Evolutionary conservation across 345 rosid species (phyloP).

Genomic region (Linum tenue): DNA sequence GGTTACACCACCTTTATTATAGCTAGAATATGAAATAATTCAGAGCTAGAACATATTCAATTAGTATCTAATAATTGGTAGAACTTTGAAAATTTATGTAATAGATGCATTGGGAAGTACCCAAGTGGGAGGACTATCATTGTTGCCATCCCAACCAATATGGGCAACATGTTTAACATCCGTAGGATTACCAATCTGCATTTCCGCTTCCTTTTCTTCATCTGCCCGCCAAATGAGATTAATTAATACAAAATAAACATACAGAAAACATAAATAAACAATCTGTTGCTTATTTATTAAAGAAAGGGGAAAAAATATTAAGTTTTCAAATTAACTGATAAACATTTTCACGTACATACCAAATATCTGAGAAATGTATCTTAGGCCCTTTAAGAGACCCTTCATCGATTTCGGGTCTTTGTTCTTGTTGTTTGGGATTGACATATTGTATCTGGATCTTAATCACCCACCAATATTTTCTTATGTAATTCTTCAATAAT

Average conservation of each 20-base stretch:
- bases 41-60: background rate
- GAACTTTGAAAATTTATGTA: too few relatives aligned
- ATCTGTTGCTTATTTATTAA: too few relatives aligned
- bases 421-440: background rate
- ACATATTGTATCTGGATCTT: background rate
- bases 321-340: too few relatives aligned
- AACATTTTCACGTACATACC: slow-evolving; percentile 26
- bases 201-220: slow-evolving; percentile 65
- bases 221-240: slow-evolving; percentile 24
- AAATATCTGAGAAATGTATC: slow-evolving; percentile 73
- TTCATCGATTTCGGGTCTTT: slow-evolving; percentile 28
- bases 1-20: too few relatives aligned
- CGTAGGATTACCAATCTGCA: slow-evolving; percentile 76
- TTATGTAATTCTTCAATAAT: too few relatives aligned
- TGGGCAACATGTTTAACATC: slow-evolving; percentile 94
- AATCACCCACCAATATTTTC: too few relatives aligned
- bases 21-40: too few relatives aligned
- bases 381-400: slow-evolving; percentile 62
- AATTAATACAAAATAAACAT: too few relatives aligned
- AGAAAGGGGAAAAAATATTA: too few relatives aligned
- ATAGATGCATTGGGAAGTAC: background rate
- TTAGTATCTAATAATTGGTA: background rate
- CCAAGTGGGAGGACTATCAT: slow-evolving; percentile 13
- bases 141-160: slow-evolving; percentile 59
- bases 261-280: too few relatives aligned